These are phyloP conservation scores for Cystobasidium pallidum DNA, from an alignment of 1,284 basidiomycete species.

Conservation along the genomic window DNA sequence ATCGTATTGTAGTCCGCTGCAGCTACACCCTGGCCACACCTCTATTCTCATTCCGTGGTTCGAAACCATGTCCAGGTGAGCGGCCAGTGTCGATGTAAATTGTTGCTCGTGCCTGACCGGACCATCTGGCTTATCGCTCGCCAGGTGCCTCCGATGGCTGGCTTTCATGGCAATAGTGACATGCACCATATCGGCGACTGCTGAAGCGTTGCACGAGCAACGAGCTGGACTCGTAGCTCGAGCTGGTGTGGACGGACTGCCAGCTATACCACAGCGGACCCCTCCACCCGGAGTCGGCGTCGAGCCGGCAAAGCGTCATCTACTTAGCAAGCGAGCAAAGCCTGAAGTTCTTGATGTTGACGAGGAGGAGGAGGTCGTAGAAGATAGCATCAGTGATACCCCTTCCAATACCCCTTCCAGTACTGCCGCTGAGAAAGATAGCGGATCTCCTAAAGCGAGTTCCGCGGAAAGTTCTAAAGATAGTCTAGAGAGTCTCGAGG, in stretches of 20 bases:
- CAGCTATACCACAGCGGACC: background rate
- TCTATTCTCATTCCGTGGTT: no score
- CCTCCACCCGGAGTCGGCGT: background rate
- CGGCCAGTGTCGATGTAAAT: background rate
- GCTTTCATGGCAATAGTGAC: background rate
- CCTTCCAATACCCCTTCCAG: no score
- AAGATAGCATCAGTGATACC: no score
- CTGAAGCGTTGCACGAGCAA: background rate
- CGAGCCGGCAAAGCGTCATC: background rate
- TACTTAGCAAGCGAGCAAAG: background rate
- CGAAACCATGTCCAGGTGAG: background rate
- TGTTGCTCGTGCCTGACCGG: background rate
- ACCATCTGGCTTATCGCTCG: background rate
- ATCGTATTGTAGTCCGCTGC: background rate
- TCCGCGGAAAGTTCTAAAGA: no score
- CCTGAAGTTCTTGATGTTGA: background rate
- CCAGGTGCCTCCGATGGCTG: background rate
- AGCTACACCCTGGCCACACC: no score
- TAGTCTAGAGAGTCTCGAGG: no score
- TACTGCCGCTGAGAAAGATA: no score
- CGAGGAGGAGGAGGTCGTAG: background rate
- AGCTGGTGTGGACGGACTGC: background rate
- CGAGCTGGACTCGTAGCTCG: slow-evolving; percentile 37
- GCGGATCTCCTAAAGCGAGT: no score
- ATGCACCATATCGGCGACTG: background rate